A percentile compares a stretch with the other conserved stretches of the same genome.
Conservation (phyloP, 805 yeast genomes). For the Hermanozyma aechmeae region DNA sequence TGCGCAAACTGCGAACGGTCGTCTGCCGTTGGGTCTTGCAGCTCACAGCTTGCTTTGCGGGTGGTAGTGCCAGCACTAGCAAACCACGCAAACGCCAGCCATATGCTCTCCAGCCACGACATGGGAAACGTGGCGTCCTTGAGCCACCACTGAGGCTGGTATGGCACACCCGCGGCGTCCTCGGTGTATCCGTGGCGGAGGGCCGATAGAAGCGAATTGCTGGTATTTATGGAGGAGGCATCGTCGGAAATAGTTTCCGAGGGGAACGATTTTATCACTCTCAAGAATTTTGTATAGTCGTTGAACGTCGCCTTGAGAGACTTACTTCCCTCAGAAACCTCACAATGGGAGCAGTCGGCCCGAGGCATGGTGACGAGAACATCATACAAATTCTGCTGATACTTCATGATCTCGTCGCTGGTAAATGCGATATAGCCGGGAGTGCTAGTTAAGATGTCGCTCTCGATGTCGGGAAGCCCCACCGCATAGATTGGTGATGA, state of each 20-base stretch:
- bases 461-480: constrained; percentile 44
- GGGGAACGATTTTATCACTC: constrained; percentile 13
- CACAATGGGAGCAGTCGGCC: constrained; percentile 4
- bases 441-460: constrained; percentile 6
- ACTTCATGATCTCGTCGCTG: constrained; percentile 55
- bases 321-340: constrained; percentile 3
- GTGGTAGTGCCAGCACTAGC: constrained; percentile 69
- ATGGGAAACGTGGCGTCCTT: constrained; percentile 34
- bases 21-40: no score
- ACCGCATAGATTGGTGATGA: constrained; percentile 52
- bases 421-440: constrained; percentile 51
- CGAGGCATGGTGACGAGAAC: constrained; percentile 19
- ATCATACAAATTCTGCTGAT: constrained; percentile 45
- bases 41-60: constrained; percentile 5
- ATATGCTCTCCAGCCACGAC: constrained; percentile 49
- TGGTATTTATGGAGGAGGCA: constrained; percentile 19
- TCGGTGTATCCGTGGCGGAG: constrained; percentile 5
- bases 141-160: constrained; percentile 37
- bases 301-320: constrained; percentile 21
- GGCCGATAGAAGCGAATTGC: constrained; percentile 13
- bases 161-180: constrained; percentile 2
- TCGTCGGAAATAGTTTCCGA: constrained; percentile 17
- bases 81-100: constrained; percentile 79
- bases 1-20: constrained; percentile 3
- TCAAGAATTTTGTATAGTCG: constrained; percentile 28